phyloP scores from a whole-genome alignment of 2,329 filamentous ascomycete species.

The Xylariales sp. region DNA sequence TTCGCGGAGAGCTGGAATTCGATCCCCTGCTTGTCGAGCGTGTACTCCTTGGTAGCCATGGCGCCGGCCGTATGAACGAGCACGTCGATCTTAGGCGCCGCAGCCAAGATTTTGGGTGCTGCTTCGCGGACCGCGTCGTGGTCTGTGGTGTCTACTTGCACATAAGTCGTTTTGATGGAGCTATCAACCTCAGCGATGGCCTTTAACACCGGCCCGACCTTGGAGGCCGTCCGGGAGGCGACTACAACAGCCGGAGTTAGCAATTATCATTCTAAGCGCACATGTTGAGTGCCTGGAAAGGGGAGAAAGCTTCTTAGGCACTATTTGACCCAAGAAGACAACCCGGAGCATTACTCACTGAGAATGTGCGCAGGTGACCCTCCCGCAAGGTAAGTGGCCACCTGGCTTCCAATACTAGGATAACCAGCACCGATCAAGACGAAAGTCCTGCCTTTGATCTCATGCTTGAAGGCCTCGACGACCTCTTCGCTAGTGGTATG shows the following conservation, averaged over 20 bases:
- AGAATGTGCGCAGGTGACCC: slow-evolving; percentile 42
- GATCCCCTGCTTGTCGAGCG: slow-evolving; percentile 45
- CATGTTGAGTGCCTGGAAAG: too few species aligned
- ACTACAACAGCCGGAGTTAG: slow-evolving; percentile 10
- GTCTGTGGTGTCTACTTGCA: slow-evolving; percentile 44
- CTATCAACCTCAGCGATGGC: slow-evolving; percentile 39
- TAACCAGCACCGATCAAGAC: slow-evolving; percentile 43
- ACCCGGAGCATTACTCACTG: not conserved
- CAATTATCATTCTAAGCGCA: too few species aligned
- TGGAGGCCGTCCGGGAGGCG: slow-evolving; percentile 40
- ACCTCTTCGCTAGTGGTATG: slow-evolving; percentile 43
- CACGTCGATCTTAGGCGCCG: slow-evolving; percentile 41
- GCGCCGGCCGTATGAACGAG: slow-evolving; percentile 43
- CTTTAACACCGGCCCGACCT: slow-evolving; percentile 41
- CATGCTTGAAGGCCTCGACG: slow-evolving; percentile 40
- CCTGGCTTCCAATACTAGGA: slow-evolving; percentile 42
- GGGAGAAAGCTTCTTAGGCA: too few species aligned
- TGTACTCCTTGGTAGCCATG: slow-evolving; percentile 44
- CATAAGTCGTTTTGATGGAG: slow-evolving; percentile 40
- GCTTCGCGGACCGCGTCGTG: slow-evolving; percentile 41
- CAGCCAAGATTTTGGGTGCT: slow-evolving; percentile 38
- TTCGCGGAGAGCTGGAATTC: slow-evolving; percentile 60
- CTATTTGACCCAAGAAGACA: too few species aligned
- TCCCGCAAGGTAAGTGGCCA: slow-evolving; percentile 40
- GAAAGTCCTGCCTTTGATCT: slow-evolving; percentile 42